phyloP scores from a whole-genome alignment of 768 basidiomycete genomes.

The Tricholoma sp. region DNA sequence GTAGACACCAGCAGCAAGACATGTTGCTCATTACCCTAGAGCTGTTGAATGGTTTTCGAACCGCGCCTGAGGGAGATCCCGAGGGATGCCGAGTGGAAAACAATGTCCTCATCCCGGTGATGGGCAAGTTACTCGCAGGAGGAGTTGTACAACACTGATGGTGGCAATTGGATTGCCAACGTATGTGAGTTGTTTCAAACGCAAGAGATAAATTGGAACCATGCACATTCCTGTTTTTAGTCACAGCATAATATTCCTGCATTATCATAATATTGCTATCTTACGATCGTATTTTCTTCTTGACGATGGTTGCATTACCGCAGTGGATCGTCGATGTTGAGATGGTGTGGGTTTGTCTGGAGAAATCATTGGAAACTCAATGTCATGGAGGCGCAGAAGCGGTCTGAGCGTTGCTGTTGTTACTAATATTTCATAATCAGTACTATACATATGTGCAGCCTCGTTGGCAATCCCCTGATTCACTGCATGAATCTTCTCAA shows the following conservation, averaged over 20 bases:
- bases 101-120: background rate
- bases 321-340: background rate
- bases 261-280: too few relatives aligned
- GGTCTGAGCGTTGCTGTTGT: too few relatives aligned
- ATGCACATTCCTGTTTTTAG: too few relatives aligned
- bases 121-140: background rate
- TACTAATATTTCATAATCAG: too few relatives aligned
- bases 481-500: too few relatives aligned
- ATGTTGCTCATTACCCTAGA: background rate
- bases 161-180: background rate
- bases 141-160: background rate
- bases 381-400: background rate
- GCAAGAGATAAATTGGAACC: too few relatives aligned
- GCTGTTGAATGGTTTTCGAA: background rate
- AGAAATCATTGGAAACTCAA: too few relatives aligned
- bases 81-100: conserved; percentile 1
- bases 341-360: background rate
- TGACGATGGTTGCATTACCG: too few relatives aligned
- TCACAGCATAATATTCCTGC: too few relatives aligned
- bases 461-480: too few relatives aligned
- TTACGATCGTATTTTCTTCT: background rate
- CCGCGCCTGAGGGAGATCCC: background rate
- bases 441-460: too few relatives aligned
- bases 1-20: background rate
- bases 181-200: too few relatives aligned